These are phyloP conservation scores for Aspergillus spinulosporus DNA, from an alignment of 2,329 filamentous ascomycete species.

Conservation along the genomic window DNA sequence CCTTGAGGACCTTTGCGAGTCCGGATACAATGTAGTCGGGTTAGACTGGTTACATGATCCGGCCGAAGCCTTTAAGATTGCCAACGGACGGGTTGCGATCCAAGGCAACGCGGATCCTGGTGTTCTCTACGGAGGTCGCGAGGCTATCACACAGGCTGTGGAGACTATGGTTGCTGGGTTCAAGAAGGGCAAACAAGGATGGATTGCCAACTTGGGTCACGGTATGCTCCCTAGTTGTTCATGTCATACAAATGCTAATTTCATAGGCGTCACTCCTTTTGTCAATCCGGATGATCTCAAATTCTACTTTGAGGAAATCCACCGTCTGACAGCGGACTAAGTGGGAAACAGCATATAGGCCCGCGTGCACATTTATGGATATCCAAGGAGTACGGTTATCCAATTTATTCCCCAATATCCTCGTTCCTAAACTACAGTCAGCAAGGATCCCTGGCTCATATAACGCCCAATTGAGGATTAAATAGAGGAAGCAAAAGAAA, in stretches of 20 bases:
- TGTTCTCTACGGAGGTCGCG: slow-evolving; percentile 79
- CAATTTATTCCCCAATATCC: slow-evolving; percentile 55
- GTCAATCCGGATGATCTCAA: slow-evolving; percentile 91
- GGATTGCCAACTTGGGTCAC: slow-evolving; percentile 96
- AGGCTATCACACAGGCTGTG: slow-evolving; percentile 78
- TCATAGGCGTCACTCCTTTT: slow-evolving; percentile 81
- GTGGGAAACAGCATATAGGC: neutral
- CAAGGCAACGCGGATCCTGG: slow-evolving; percentile 97
- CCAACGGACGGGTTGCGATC: slow-evolving; percentile 74
- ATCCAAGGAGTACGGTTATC: neutral
- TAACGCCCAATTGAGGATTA: neutral
- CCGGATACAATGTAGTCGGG: slow-evolving; percentile 90
- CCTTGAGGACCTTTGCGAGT: slow-evolving; percentile 79
- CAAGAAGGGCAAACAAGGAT: slow-evolving; percentile 77
- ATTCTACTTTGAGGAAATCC: slow-evolving; percentile 92
- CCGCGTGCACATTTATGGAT: neutral
- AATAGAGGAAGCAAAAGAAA: neutral
- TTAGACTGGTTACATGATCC: slow-evolving; percentile 95
- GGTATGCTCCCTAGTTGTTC: slow-evolving; percentile 56
- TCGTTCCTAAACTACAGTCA: slow-evolving; percentile 52
- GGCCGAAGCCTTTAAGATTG: slow-evolving; percentile 75
- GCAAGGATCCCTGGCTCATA: neutral
- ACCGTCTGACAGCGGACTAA: slow-evolving; percentile 54
- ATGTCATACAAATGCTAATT: slow-evolving; percentile 21
- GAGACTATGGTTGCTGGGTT: slow-evolving; percentile 88